Conservation (phyloP, 306 rosid species). For the Corylus avellana region DNA sequence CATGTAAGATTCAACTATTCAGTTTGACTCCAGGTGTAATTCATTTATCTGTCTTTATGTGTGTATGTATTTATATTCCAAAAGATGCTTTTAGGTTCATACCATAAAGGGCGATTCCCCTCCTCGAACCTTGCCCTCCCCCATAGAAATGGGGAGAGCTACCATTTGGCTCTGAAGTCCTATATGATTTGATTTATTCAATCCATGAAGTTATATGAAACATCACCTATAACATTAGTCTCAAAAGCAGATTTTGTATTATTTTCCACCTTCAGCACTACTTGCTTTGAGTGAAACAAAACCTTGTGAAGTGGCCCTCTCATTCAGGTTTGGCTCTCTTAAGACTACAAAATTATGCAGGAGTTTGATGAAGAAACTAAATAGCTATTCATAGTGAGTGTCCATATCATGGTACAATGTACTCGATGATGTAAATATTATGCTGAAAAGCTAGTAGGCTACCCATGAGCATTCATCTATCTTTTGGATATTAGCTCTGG, state of each 20-base stretch:
- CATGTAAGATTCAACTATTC: not conserved
- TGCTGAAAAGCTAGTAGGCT: not conserved
- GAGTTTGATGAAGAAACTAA: not conserved
- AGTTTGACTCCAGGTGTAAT: not conserved
- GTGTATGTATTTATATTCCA: not conserved
- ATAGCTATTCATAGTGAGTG: not conserved
- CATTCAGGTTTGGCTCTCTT: not conserved
- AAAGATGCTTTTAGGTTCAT: not conserved
- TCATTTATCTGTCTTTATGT: not conserved
- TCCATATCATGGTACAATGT: not conserved
- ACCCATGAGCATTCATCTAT: not conserved
- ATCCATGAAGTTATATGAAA: not conserved
- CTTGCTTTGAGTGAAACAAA: not conserved
- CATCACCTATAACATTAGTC: not conserved
- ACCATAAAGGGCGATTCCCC: not conserved
- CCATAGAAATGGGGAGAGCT: not conserved
- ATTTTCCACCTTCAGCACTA: not conserved
- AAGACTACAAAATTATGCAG: not conserved
- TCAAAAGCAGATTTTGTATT: not conserved
- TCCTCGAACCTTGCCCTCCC: not conserved
- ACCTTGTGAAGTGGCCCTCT: not conserved
- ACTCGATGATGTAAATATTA: not conserved
- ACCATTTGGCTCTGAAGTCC: not conserved
- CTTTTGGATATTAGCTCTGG: not conserved
- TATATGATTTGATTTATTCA: not conserved